Percentiles rank a stretch among this genome's conserved stretches.
phyloP scores from a whole-genome alignment of 768 basidiomycete genomes.

The Pleurotus tuber-regium region DNA sequence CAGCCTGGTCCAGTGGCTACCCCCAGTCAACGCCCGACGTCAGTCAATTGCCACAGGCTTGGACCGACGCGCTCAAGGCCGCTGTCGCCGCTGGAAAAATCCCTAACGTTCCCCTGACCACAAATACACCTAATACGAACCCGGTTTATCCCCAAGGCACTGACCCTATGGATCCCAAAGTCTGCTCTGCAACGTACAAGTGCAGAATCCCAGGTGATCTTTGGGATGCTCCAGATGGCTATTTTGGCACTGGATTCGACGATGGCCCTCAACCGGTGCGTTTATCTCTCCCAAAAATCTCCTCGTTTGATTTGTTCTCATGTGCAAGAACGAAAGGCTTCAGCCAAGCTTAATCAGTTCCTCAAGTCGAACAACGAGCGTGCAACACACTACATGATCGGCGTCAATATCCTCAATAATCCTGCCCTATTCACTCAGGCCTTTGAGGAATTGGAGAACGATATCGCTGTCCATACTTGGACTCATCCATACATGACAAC shows the following conservation, averaged over 20 bases:
- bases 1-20: conserved; percentile 64
- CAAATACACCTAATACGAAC: conserved; percentile 30
- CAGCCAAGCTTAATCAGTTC: conserved; percentile 58
- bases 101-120: conserved; percentile 60
- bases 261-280: conserved; percentile 66
- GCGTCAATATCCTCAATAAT: conserved; percentile 65
- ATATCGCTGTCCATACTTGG: conserved; percentile 62
- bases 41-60: conserved; percentile 54
- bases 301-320: conserved; percentile 9
- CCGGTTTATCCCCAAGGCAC: conserved; percentile 45
- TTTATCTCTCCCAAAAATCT: conserved; percentile 6
- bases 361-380: conserved; percentile 58
- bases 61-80: conserved; percentile 68
- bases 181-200: conserved; percentile 79
- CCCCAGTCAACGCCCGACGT: conserved; percentile 51
- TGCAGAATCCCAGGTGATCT: conserved; percentile 62
- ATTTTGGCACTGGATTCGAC: conserved; percentile 69
- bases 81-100: conserved; percentile 72
- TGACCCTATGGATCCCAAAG: conserved; percentile 41
- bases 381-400: conserved; percentile 93
- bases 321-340: conserved; percentile 25
- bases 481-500: conserved; percentile 83
- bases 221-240: conserved; percentile 74
- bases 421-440: conserved; percentile 54
- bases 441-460: conserved; percentile 38